A percentile compares a stretch with the other conserved stretches of the same genome.
Evolutionary conservation across 228 moss, liverwort and hornwort genomes (phyloP).

Genomic region (Sphagnum magellanicum): DNA sequence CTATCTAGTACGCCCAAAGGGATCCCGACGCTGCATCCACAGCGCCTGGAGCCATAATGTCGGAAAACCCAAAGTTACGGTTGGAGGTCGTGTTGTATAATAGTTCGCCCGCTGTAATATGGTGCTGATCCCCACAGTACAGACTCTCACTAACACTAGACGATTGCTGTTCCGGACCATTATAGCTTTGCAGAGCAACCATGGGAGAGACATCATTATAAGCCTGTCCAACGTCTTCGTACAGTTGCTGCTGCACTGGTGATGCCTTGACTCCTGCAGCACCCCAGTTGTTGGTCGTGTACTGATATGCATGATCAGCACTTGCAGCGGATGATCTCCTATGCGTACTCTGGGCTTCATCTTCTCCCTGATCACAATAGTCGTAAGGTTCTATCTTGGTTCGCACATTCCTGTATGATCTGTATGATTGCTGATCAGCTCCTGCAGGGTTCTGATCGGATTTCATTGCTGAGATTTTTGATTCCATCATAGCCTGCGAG

Average conservation of each 20-base stretch:
- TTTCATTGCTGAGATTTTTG: not conserved
- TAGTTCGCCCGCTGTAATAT: no score
- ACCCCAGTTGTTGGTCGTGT: no score
- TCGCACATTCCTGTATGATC: not conserved
- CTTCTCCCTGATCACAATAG: not conserved
- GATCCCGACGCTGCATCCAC: no score
- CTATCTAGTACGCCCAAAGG: no score
- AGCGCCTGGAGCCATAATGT: no score
- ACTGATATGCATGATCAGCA: not conserved
- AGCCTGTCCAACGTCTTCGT: not conserved
- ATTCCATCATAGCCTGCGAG: not conserved
- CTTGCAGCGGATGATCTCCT: not conserved
- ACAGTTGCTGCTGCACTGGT: not conserved
- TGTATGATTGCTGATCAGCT: not conserved
- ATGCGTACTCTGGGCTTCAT: not conserved
- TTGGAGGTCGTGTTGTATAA: no score
- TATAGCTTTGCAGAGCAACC: not conserved
- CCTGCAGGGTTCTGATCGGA: not conserved
- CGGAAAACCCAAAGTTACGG: no score
- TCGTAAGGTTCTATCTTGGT: not conserved
- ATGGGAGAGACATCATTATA: not conserved
- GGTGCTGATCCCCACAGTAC: not conserved
- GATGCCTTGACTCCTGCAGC: no score
- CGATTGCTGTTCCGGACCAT: not conserved
- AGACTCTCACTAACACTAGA: not conserved